A percentile compares a stretch with the other conserved stretches of the same genome.
Conservation (phyloP, 2,329 filamentous ascomycete genomes). For the Xylariaceae sp. region DNA sequence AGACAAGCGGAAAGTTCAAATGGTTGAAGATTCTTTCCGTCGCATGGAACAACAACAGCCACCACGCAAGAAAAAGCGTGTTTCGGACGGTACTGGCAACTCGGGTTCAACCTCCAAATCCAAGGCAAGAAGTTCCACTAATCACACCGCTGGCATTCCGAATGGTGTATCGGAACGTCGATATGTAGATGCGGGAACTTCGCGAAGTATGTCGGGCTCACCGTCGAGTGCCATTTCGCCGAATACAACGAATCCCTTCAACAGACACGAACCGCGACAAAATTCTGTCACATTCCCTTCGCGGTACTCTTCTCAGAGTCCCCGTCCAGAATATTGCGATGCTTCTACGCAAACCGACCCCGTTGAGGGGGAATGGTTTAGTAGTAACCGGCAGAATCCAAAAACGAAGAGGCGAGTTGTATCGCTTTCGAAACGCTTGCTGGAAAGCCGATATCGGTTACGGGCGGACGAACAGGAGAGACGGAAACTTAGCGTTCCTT, state of each 20-base stretch:
- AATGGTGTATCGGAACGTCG: constrained; percentile 44
- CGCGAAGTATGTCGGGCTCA: constrained; percentile 56
- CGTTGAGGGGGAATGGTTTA: constrained; percentile 57
- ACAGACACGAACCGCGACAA: constrained; percentile 31
- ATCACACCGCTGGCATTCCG: constrained; percentile 15
- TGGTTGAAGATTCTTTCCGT: constrained; percentile 66
- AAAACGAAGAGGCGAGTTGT: constrained; percentile 53
- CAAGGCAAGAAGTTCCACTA: constrained; percentile 38
- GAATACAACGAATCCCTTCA: constrained; percentile 33
- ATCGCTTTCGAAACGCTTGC: constrained; percentile 55
- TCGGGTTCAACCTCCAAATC: constrained; percentile 41
- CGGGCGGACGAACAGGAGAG: constrained; percentile 45
- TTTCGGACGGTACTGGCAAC: constrained; percentile 54
- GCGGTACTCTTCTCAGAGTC: constrained; percentile 43
- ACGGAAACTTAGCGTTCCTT: constrained; percentile 33
- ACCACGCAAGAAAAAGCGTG: constrained; percentile 63
- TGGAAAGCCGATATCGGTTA: constrained; percentile 51
- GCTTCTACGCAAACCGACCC: constrained; percentile 58
- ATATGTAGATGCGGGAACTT: constrained; percentile 58
- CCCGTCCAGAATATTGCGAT: constrained; percentile 52
- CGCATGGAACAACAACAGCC: constrained; percentile 63
- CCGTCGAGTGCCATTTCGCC: constrained; percentile 49
- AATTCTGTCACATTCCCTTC: constrained; percentile 38
- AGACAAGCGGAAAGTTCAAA: constrained; percentile 68
- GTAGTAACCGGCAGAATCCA: constrained; percentile 39